A percentile compares a stretch with the other conserved stretches of the same genome.
These are phyloP conservation scores for Polysphondylium violaceum DNA, from an alignment of 78 protist genomes.

Conservation along the genomic window DNA sequence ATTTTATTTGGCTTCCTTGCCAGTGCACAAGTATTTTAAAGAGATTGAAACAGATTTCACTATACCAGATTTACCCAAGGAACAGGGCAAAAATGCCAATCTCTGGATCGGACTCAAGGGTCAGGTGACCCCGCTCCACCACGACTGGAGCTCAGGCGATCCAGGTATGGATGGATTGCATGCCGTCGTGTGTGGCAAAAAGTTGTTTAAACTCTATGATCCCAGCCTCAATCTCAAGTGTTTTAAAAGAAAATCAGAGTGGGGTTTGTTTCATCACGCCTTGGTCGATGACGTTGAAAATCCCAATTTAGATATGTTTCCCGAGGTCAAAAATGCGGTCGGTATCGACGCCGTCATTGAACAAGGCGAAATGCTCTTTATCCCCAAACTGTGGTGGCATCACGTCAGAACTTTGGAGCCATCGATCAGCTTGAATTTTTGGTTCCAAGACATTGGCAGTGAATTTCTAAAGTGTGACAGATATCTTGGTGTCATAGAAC, in stretches of 20 bases:
- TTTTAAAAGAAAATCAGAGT: constrained; percentile 34
- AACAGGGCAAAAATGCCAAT: constrained; percentile 66
- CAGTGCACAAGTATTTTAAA: constrained; percentile 60
- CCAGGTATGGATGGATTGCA: constrained; percentile 87
- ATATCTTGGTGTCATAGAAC: constrained; percentile 34
- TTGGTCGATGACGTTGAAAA: constrained; percentile 48
- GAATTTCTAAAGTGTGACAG: constrained; percentile 35
- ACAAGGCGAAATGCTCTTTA: constrained; percentile 78
- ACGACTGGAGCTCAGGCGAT: constrained; percentile 78
- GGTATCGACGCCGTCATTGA: constrained; percentile 11
- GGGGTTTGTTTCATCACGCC: constrained; percentile 80
- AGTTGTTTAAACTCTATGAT: constrained; percentile 54
- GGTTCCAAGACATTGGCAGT: constrained; percentile 75
- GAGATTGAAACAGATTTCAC: constrained; percentile 34
- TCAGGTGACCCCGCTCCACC: constrained; percentile 78
- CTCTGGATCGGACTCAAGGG: constrained; percentile 76
- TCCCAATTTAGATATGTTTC: constrained; percentile 38
- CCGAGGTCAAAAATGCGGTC: constrained; percentile 37
- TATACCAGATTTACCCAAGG: constrained; percentile 52
- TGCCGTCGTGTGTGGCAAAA: constrained; percentile 53
- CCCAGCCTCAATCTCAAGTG: constrained; percentile 6
- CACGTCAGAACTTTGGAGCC: constrained; percentile 54
- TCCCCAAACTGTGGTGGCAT: constrained; percentile 91
- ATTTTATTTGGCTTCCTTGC: constrained; percentile 78
- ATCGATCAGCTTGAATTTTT: constrained; percentile 76